Evolutionary conservation across 768 basidiomycete species (phyloP).

Genomic region (Mycena kentingensis): DNA sequence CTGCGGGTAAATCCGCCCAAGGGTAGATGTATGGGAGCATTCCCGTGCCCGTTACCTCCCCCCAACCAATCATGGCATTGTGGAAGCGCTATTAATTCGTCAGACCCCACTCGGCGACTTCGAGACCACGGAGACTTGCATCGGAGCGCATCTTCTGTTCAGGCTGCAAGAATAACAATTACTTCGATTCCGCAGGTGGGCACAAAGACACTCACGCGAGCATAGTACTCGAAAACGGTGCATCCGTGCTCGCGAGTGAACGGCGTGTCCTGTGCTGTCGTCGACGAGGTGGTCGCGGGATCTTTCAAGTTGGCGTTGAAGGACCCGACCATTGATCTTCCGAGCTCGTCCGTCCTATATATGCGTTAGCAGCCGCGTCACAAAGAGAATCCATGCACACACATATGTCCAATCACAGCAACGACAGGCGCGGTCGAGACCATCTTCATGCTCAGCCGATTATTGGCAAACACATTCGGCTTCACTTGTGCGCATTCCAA

Average conservation of each 20-base stretch:
- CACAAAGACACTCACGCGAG: constrained; percentile 6
- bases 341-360: no score
- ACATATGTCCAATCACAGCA: constrained; percentile 31
- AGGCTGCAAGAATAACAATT: no score
- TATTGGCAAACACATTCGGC: constrained; percentile 43
- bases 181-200: no score
- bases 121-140: not conserved
- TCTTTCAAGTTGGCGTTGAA: constrained; percentile 32
- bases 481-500: constrained; percentile 27
- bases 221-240: constrained; percentile 22
- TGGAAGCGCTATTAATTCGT: constrained; percentile 27
- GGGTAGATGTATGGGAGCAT: constrained; percentile 35
- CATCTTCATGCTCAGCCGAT: constrained; percentile 39
- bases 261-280: constrained; percentile 6
- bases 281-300: constrained; percentile 13
- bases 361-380: no score
- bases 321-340: constrained; percentile 20
- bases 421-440: constrained; percentile 34
- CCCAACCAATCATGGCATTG: constrained; percentile 35
- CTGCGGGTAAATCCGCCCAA: constrained; percentile 33
- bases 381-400: no score
- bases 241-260: constrained; percentile 23
- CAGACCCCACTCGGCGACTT: not conserved
- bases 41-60: constrained; percentile 28
- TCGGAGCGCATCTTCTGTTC: constrained; percentile 18